Percentiles rank a stretch among this genome's conserved stretches.
phyloP scores from a whole-genome alignment of 2,329 filamentous ascomycete species.

The Colletotrichum gloeosporioides region DNA sequence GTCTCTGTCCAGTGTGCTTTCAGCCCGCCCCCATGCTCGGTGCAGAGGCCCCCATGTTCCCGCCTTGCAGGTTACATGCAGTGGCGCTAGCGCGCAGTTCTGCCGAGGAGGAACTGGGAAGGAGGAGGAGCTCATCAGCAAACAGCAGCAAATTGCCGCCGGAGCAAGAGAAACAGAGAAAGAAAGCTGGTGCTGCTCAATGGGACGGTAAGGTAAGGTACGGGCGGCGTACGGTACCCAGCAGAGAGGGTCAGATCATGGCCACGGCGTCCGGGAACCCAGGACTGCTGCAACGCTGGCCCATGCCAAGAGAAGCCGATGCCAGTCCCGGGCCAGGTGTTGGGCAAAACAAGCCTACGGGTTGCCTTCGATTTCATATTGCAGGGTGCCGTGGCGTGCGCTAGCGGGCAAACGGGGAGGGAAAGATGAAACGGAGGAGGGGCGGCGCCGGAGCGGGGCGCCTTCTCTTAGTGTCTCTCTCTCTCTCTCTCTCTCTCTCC shows the following conservation, averaged over 20 bases:
- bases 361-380: not conserved
- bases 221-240: not conserved
- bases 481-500: not conserved
- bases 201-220: not conserved
- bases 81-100: slow-evolving; percentile 11
- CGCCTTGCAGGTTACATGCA: slow-evolving; percentile 17
- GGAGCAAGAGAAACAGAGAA: not conserved
- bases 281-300: not conserved
- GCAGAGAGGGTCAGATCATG: not conserved
- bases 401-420: slow-evolving; percentile 15
- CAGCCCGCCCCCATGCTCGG: not conserved
- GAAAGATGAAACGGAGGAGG: slow-evolving; percentile 18
- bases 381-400: slow-evolving; percentile 20
- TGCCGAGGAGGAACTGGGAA: not conserved
- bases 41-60: not conserved
- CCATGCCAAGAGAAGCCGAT: not conserved
- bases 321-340: not conserved
- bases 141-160: not conserved
- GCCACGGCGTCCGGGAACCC: not conserved
- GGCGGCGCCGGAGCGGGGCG: not conserved
- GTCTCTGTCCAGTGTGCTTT: not conserved
- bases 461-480: too few species aligned
- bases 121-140: not conserved
- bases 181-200: not conserved
- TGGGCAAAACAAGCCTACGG: not conserved